These are phyloP conservation scores for Fraxinus floribunda DNA, from an alignment of 305 asterid genomes.

Conservation along the genomic window DNA sequence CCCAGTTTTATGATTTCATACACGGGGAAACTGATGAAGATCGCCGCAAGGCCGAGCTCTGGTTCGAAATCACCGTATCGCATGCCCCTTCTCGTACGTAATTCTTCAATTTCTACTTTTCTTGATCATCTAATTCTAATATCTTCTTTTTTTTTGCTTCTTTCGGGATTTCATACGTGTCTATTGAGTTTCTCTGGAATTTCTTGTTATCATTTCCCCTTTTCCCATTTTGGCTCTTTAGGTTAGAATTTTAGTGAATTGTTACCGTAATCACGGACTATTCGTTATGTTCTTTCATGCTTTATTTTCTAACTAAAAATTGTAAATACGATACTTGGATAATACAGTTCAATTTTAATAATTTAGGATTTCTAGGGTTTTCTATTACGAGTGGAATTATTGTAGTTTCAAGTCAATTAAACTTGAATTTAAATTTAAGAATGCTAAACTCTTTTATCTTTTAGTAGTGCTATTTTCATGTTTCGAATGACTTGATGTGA, in stretches of 20 bases:
- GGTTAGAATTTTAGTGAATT: background rate
- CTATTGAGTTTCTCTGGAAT: background rate
- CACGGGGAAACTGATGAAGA: constrained; percentile 60
- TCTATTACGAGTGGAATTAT: background rate
- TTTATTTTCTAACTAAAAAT: background rate
- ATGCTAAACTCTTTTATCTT: background rate
- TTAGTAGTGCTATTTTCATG: background rate
- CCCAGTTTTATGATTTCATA: constrained; percentile 61
- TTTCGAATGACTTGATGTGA: constrained; percentile 14
- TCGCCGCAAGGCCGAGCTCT: constrained; percentile 61
- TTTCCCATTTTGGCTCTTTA: background rate
- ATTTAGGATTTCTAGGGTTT: background rate
- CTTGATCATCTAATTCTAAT: background rate
- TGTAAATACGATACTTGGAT: background rate
- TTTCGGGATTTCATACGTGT: background rate
- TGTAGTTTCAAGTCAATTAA: background rate
- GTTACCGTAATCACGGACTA: background rate
- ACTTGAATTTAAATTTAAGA: background rate
- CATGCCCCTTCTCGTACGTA: constrained; percentile 89
- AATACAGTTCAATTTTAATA: background rate
- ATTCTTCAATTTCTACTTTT: constrained; percentile 1
- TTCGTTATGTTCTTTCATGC: background rate
- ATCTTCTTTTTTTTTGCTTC: background rate
- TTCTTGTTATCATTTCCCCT: background rate
- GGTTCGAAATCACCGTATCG: constrained; percentile 57